These are phyloP conservation scores for Xanthoconium purpureum DNA, from an alignment of 768 basidiomycete genomes.

Conservation along the genomic window DNA sequence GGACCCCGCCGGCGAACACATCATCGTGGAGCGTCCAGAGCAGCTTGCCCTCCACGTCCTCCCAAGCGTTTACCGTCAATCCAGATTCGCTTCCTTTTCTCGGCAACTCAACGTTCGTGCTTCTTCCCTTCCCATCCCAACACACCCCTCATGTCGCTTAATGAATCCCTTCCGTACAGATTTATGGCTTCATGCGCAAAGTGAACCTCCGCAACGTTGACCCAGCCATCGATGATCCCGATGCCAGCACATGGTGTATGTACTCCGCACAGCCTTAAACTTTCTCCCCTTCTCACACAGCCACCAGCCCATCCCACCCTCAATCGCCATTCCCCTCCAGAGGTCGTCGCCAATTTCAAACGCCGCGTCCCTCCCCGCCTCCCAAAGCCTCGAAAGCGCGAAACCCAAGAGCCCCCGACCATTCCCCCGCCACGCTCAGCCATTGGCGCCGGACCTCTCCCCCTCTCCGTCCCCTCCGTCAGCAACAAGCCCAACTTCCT, in stretches of 20 bases:
- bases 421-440: slow-evolving; percentile 78
- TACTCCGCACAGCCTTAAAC: slow-evolving; percentile 24
- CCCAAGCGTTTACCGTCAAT: slow-evolving; percentile 93
- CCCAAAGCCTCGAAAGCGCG: slow-evolving; percentile 82
- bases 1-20: slow-evolving; percentile 90
- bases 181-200: slow-evolving; percentile 98
- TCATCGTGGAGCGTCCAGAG: slow-evolving; percentile 92
- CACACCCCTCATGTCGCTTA: slow-evolving; percentile 22
- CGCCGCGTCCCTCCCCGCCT: slow-evolving; percentile 92
- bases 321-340: slow-evolving; percentile 85
- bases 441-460: slow-evolving; percentile 63
- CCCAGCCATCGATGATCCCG: slow-evolving; percentile 91
- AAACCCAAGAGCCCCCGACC: slow-evolving; percentile 60
- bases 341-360: slow-evolving; percentile 92
- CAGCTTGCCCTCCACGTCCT: slow-evolving; percentile 93
- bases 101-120: slow-evolving; percentile 89
- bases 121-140: slow-evolving; percentile 28
- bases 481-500: slow-evolving; percentile 36
- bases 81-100: slow-evolving; percentile 95
- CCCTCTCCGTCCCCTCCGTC: slow-evolving; percentile 56
- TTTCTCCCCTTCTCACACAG: slow-evolving; percentile 22
- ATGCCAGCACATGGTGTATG: slow-evolving; percentile 97
- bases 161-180: slow-evolving; percentile 47
- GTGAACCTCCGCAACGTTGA: slow-evolving; percentile 94
- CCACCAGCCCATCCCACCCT: slow-evolving; percentile 82